Base-by-base conservation (phyloP, 345 rosid species). In the Boechera divaricarpa region DNA sequence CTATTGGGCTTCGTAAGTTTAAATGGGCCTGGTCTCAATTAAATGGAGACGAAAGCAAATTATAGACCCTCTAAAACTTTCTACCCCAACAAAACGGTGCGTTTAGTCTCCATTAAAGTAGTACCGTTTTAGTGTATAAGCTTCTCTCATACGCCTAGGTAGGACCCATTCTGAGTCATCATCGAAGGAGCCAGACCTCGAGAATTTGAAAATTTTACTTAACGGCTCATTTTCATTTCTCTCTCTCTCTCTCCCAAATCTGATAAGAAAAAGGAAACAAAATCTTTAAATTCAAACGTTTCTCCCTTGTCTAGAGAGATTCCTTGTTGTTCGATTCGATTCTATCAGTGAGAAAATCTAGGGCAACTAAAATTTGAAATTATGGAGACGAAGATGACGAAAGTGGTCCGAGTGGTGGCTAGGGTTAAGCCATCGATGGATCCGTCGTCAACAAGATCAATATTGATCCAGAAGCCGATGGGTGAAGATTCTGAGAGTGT, bases 351-450 rank as follows among this genome's bases (percentile, higher is more conserved):
- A 39, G 5, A 29, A n/a, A 5, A 41, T 39, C 18, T 15, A n/a
- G 15, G 45, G 15, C 38, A 41, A 41, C 13, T 10, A 4, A 2
- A 8, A 44, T 33, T 33, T 39, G 66, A 10, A 45, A 56, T 5
- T 38, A 78, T 60, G 78, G 82, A 78, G 56, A 59, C 29, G 26
- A 78, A 51, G 11, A 12, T 56, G 65, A 42, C 10, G 59, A 73
- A 73, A n/a, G 7, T 45, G 8, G 74, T 83, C 11, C 87, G 96
- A 10, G 87, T 90, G 53, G 80, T 89, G 12, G 96, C 93, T 32
- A 92, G 86, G 79, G 78, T 92, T 74, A 79, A 82, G 67, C 77
- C 84, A 3, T 77, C 69, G 8, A 55, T 77, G 44, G 83, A 83
- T 72, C 82, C 45, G 42, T 28, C 77, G 1, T 59, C 80, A 29